Conservation (phyloP, 1,284 basidiomycete genomes). For the Marasmius oreades region DNA sequence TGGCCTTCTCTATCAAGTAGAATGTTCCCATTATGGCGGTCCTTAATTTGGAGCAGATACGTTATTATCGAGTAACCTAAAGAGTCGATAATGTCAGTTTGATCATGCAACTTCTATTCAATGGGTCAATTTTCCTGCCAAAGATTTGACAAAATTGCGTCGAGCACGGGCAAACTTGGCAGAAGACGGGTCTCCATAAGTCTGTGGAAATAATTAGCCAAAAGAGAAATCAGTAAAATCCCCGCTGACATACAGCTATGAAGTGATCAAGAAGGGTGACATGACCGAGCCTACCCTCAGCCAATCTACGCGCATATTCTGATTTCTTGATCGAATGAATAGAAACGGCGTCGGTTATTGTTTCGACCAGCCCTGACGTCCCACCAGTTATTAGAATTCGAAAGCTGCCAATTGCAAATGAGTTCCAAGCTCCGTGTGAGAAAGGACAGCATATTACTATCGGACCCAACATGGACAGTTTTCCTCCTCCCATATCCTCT, state of each 20-base stretch:
- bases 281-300: constrained; percentile 77
- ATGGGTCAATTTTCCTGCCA: constrained; percentile 61
- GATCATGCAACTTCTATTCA: no score
- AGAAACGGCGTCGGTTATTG: constrained; percentile 94
- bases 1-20: constrained; percentile 94
- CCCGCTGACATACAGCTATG: constrained; percentile 55
- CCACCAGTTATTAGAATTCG: constrained; percentile 95
- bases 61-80: constrained; percentile 92
- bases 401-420: constrained; percentile 36
- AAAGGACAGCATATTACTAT: constrained; percentile 58
- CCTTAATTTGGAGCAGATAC: constrained; percentile 97
- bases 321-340: constrained; percentile 99
- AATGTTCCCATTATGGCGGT: constrained; percentile 99
- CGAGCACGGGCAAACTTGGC: constrained; percentile 84
- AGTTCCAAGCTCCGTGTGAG: not conserved
- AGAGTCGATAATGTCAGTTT: not conserved
- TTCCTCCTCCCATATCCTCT: constrained; percentile 93
- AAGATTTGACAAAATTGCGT: constrained; percentile 90
- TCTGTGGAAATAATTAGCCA: constrained; percentile 40
- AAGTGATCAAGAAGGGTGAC: constrained; percentile 91
- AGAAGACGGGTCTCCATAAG: constrained; percentile 86
- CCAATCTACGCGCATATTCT: constrained; percentile 87
- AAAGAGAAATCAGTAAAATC: not conserved
- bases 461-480: constrained; percentile 87
- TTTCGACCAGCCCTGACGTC: constrained; percentile 90